Percentiles rank a stretch among this genome's conserved stretches.
phyloP scores from a whole-genome alignment of 2,329 filamentous ascomycete species.

The Penicillium sp. region DNA sequence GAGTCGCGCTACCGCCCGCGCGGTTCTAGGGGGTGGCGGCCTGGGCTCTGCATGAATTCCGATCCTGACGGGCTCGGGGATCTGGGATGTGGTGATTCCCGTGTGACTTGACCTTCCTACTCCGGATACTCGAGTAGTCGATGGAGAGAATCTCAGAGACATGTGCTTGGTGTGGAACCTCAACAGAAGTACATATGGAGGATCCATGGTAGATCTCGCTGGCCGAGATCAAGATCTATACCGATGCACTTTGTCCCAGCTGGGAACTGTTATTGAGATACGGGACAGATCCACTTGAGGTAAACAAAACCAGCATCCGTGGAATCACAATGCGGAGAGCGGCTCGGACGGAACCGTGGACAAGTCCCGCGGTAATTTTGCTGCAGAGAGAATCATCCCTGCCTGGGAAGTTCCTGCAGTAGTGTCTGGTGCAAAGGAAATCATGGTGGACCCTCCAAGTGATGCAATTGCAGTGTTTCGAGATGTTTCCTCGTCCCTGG shows the following conservation, averaged over 20 bases:
- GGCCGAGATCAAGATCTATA: too few species aligned
- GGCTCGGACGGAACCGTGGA: slow-evolving; percentile 7
- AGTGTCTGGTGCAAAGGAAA: slow-evolving; percentile 21
- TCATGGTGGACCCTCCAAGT: slow-evolving; percentile 4
- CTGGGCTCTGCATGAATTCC: slow-evolving; percentile 7
- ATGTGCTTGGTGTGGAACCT: too few species aligned
- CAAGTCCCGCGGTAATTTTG: slow-evolving; percentile 10
- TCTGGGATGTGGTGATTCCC: neutral
- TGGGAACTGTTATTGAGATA: too few species aligned
- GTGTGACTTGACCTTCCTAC: too few species aligned
- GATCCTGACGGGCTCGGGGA: slow-evolving; percentile 3
- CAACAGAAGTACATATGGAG: too few species aligned
- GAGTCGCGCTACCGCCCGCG: slow-evolving; percentile 23
- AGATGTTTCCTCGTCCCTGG: slow-evolving; percentile 5
- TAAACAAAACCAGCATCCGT: too few species aligned
- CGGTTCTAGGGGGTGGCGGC: slow-evolving; percentile 34
- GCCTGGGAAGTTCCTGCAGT: slow-evolving; percentile 36
- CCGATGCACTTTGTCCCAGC: too few species aligned
- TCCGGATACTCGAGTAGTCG: too few species aligned
- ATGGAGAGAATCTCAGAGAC: too few species aligned
- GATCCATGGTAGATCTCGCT: too few species aligned
- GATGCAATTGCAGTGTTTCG: slow-evolving; percentile 8
- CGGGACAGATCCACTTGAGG: too few species aligned
- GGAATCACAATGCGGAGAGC: slow-evolving; percentile 9
- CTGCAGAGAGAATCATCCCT: neutral